Evolutionary conservation across 768 basidiomycete genomes (phyloP), one percentile per base, ranked within the genome.

Genomic region (Calocera viscosa): DNA sequence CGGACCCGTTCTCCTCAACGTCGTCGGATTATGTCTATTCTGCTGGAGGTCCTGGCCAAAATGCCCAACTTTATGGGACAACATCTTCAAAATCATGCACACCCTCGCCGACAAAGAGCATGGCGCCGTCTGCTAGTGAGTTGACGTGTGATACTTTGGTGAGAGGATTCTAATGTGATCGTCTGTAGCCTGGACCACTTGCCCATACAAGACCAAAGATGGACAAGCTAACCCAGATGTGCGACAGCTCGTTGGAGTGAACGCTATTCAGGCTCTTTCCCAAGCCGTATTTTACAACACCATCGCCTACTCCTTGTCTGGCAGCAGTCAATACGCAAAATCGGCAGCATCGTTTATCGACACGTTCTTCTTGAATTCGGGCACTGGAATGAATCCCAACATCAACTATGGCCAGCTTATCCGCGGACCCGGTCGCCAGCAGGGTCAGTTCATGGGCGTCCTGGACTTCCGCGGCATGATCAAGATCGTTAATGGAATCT

Each of bases 191-290:
- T 86, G 84, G 84, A 78, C 73, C 30, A 80, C 77, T 17, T 89
- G 87, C 72, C 78, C 78, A 7, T 89, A 87, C 72, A 75, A 77
- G 63, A 72, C 72, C 24, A 78, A 81, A 10, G 86, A 89, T 68
- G 87, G 87, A 7, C 74, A 78, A 65, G 85, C 87, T 73, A 86
- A 86, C 73, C 86, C 87, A 0, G 87, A 87, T 69, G 81, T 77
- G 1, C 82, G 82, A 19, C 73, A 79, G 19, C 77, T 87, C 67
- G 80, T 85, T 73, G 80, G 85, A 69, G 80, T 82, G 49, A 83
- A 82, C 53, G 77, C 77, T 19, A 84, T 87, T 74, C 77, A 81
- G 49, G 78, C 77, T 65, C 72, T 87, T 69, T 78, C 85, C 1
- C 83, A 88, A 71, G 82, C 83, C 0, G 78, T 84, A n/a, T 77